Evolutionary conservation across 78 protist species (phyloP).

Genomic region (Cyanophora paradoxa): DNA sequence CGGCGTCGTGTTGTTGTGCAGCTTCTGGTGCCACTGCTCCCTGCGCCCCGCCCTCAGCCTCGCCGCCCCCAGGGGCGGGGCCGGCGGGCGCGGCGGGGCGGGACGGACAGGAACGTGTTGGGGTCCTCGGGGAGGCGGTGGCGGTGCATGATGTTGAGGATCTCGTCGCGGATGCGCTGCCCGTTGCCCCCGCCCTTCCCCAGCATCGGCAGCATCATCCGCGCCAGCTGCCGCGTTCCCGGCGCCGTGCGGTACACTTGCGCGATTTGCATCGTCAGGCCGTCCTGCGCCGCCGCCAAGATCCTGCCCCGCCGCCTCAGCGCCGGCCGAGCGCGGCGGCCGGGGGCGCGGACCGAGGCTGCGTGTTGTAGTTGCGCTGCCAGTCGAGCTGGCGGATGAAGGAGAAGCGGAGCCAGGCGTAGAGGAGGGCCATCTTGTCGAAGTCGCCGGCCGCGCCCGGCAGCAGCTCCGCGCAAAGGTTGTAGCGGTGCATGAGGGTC

Average conservation of each 20-base stretch:
- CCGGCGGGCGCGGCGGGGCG: not conserved
- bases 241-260: not conserved
- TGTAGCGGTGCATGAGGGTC: too few relatives aligned
- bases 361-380: conserved; percentile 24
- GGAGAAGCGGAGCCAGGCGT: not conserved
- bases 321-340: not conserved
- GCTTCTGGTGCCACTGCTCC: conserved; percentile 20
- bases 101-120: too few relatives aligned
- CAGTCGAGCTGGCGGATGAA: conserved; percentile 3
- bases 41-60: not conserved
- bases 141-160: conserved; percentile 14
- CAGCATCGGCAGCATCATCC: not conserved
- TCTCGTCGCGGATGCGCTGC: conserved; percentile 16
- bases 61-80: not conserved
- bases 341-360: not conserved
- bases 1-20: conserved; percentile 22
- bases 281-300: too few relatives aligned
- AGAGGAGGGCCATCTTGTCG: too few relatives aligned
- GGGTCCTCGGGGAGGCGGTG: not conserved
- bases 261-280: not conserved
- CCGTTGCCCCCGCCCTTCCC: conserved; percentile 6
- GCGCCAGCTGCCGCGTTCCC: too few relatives aligned
- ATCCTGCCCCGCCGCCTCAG: not conserved
- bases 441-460: too few relatives aligned
- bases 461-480: too few relatives aligned